phyloP scores from a whole-genome alignment of 352 stramenopile genomes.

The Phytophthora aleatoria region DNA sequence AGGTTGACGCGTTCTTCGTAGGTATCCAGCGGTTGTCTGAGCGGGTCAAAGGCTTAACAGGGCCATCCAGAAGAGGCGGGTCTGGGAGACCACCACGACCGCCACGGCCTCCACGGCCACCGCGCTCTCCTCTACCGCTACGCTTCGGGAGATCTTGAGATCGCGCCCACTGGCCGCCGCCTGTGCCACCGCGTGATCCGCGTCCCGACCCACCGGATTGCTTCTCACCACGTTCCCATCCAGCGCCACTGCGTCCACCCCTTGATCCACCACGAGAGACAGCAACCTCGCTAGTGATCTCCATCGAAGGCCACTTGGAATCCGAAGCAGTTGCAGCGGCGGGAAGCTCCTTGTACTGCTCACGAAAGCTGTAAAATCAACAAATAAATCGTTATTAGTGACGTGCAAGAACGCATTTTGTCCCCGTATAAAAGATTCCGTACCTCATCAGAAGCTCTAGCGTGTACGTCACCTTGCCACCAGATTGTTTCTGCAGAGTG shows the following conservation, averaged over 20 bases:
- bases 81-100: conserved; percentile 52
- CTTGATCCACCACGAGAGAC: conserved; percentile 45
- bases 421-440: conserved; percentile 3
- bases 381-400: conserved; percentile 10
- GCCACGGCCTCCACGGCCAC: conserved; percentile 59
- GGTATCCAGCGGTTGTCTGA: conserved; percentile 87
- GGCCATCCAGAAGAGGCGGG: conserved; percentile 67
- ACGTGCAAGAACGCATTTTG: neutral
- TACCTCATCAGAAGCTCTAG: conserved; percentile 64
- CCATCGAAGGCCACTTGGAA: conserved; percentile 71
- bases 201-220: conserved; percentile 47
- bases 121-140: conserved; percentile 40
- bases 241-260: conserved; percentile 43
- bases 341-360: conserved; percentile 61
- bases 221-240: conserved; percentile 72
- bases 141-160: conserved; percentile 77
- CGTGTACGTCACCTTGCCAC: conserved; percentile 62
- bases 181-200: conserved; percentile 44
- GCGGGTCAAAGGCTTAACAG: conserved; percentile 79
- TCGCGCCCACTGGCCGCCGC: conserved; percentile 62
- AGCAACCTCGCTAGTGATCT: conserved; percentile 66
- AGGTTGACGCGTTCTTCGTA: conserved; percentile 70
- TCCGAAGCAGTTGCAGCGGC: conserved; percentile 38
- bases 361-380: conserved; percentile 46
- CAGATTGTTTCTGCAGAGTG: conserved; percentile 36